These are phyloP conservation scores for slime mould (Dictyostelium discoideum) DNA, from an alignment of 78 protist species.

Conservation along the genomic window DNA sequence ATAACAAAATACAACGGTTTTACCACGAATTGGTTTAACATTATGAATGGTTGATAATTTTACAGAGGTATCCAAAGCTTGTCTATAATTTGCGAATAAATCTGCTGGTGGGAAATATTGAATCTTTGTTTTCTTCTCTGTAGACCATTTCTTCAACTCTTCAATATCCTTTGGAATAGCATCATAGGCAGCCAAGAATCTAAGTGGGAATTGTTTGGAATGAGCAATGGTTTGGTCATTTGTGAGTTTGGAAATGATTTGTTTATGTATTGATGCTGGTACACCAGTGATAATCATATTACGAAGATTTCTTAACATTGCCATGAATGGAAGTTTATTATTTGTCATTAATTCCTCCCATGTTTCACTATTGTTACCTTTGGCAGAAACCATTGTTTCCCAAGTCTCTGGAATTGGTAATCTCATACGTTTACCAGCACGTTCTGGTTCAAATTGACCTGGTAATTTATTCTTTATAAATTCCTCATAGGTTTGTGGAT, in stretches of 20 bases:
- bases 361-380: conserved; percentile 86
- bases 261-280: conserved; percentile 17
- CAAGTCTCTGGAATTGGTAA: conserved; percentile 92
- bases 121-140: conserved; percentile 57
- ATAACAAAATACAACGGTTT: conserved; percentile 80
- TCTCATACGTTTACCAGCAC: conserved; percentile 88
- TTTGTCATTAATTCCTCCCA: conserved; percentile 89
- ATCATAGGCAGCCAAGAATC: conserved; percentile 90
- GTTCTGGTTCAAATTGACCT: conserved; percentile 81
- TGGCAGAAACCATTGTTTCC: conserved; percentile 88
- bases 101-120: conserved; percentile 35
- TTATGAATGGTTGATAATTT: conserved; percentile 84
- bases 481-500: conserved; percentile 85
- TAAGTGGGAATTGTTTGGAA: conserved; percentile 86
- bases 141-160: conserved; percentile 33
- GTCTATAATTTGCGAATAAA: conserved; percentile 65
- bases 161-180: conserved; percentile 69
- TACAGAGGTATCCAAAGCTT: conserved; percentile 84
- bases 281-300: conserved; percentile 86
- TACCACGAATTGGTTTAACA: conserved; percentile 90
- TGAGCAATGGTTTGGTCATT: conserved; percentile 75
- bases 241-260: conserved; percentile 57
- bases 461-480: conserved; percentile 68
- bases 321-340: conserved; percentile 92
- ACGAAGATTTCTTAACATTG: conserved; percentile 93